phyloP scores from a whole-genome alignment of 2,329 filamentous ascomycete genomes.

The Claviceps quebecensis region DNA sequence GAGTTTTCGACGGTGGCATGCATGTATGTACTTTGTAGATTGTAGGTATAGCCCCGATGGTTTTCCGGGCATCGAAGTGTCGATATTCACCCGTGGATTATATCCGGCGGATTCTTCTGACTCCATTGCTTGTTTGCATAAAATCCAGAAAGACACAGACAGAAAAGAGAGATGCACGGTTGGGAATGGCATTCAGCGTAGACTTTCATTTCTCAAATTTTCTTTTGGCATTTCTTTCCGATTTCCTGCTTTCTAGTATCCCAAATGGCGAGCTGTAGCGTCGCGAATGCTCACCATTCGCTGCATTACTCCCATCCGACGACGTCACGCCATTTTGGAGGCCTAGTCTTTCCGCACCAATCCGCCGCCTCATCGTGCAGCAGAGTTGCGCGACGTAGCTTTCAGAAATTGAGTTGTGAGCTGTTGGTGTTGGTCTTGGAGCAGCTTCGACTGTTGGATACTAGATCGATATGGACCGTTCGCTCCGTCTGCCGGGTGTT shows the following conservation, averaged over 20 bases:
- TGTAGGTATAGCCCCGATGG: too few relatives aligned
- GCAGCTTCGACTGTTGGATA: not conserved
- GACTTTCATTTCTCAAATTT: too few relatives aligned
- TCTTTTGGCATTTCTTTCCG: not conserved
- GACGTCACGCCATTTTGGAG: not conserved
- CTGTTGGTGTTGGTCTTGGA: slow-evolving; percentile 3
- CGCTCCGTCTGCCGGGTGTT: slow-evolving; percentile 27
- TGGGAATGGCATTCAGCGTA: too few relatives aligned
- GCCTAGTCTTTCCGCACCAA: not conserved
- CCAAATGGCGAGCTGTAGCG: not conserved
- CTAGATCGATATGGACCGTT: slow-evolving; percentile 16
- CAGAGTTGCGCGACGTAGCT: not conserved
- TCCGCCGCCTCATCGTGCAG: not conserved
- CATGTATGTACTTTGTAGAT: too few relatives aligned
- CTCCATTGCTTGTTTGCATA: too few relatives aligned
- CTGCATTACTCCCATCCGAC: not conserved
- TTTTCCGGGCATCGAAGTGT: too few relatives aligned
- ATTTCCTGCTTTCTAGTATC: not conserved
- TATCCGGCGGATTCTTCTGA: too few relatives aligned
- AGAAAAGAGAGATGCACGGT: too few relatives aligned
- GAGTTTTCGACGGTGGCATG: too few relatives aligned
- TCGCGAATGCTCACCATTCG: not conserved
- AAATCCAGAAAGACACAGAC: too few relatives aligned
- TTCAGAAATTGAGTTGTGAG: slow-evolving; percentile 1
- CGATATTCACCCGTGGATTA: too few relatives aligned